Conservation (phyloP, 2,329 filamentous ascomycete genomes). For the Pseudogymnoascus sp. region DNA sequence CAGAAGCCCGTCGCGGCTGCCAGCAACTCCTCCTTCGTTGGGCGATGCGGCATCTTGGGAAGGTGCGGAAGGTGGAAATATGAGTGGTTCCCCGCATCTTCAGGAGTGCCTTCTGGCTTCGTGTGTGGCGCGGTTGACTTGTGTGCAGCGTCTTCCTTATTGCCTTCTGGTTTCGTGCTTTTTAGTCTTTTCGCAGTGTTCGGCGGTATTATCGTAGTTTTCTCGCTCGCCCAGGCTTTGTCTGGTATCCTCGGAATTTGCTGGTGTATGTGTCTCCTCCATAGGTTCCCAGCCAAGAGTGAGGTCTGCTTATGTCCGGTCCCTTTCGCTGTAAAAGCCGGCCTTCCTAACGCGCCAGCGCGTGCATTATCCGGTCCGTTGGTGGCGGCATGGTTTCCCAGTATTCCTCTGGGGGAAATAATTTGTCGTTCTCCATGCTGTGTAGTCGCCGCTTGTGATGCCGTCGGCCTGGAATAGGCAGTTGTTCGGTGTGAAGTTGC, state of each 20-base stretch:
- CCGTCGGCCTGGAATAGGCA: neutral
- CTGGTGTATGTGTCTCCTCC: neutral
- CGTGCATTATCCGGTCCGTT: neutral
- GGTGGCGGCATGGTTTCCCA: neutral
- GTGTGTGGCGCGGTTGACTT: neutral
- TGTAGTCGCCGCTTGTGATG: neutral
- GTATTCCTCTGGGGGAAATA: neutral
- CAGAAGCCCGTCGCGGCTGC: slow-evolving; percentile 89
- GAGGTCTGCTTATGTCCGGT: neutral
- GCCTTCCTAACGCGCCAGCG: slow-evolving; percentile 1
- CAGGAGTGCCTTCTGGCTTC: neutral
- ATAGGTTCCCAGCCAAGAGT: neutral
- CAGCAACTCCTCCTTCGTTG: slow-evolving; percentile 87
- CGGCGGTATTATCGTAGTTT: neutral
- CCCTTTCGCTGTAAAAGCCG: neutral
- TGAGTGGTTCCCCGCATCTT: slow-evolving; percentile 4
- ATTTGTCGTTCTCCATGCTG: neutral
- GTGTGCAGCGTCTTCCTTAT: neutral
- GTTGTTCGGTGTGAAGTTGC: neutral
- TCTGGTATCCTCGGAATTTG: neutral
- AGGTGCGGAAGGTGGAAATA: slow-evolving; percentile 51
- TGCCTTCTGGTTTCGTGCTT: neutral
- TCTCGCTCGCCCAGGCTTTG: slow-evolving; percentile 1
- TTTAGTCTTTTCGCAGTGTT: neutral
- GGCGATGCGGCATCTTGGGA: slow-evolving; percentile 73